A percentile compares a stretch with the other conserved stretches of the same genome.
Conservation (phyloP, 2,329 filamentous ascomycete genomes). For the Tolypocladium ovalisporum region DNA sequence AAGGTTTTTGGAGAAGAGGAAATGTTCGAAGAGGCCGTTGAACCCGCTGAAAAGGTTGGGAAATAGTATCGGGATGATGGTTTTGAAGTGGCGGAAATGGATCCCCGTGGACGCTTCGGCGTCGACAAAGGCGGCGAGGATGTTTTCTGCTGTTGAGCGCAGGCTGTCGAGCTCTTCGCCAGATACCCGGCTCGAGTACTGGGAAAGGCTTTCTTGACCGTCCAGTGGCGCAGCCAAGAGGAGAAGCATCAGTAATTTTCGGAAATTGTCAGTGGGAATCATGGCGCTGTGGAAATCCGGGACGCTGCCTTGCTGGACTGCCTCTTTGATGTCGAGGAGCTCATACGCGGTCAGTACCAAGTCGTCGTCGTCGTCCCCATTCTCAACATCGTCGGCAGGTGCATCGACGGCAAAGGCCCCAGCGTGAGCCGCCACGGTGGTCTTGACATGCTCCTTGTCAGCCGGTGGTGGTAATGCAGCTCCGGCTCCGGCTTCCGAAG, state of each 20-base stretch:
- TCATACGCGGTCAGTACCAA: conserved; percentile 60
- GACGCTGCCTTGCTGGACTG: conserved; percentile 40
- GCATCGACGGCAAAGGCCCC: conserved; percentile 36
- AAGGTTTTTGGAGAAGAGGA: conserved; percentile 63
- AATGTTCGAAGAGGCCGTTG: conserved; percentile 60
- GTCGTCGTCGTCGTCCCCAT: conserved; percentile 43
- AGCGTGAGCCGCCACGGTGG: background rate
- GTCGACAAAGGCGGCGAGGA: conserved; percentile 55
- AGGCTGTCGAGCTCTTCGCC: conserved; percentile 48
- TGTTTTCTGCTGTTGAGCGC: conserved; percentile 49
- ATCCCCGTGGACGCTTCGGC: conserved; percentile 54
- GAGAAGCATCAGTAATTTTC: conserved; percentile 59
- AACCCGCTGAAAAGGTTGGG: conserved; percentile 60
- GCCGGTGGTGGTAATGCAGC: background rate
- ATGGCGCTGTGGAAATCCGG: conserved; percentile 50
- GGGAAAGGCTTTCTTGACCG: conserved; percentile 53
- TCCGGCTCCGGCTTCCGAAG: conserved; percentile 21
- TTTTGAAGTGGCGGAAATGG: conserved; percentile 49
- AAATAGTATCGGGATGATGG: conserved; percentile 46
- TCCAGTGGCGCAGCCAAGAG: conserved; percentile 55
- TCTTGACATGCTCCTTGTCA: background rate
- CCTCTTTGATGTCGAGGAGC: conserved; percentile 52
- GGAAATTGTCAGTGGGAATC: conserved; percentile 64
- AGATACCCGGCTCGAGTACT: conserved; percentile 44
- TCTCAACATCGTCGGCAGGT: conserved; percentile 30